These are phyloP conservation scores for Aspergillus avenaceus DNA, from an alignment of 495 filamentous ascomycete genomes.

Conservation along the genomic window DNA sequence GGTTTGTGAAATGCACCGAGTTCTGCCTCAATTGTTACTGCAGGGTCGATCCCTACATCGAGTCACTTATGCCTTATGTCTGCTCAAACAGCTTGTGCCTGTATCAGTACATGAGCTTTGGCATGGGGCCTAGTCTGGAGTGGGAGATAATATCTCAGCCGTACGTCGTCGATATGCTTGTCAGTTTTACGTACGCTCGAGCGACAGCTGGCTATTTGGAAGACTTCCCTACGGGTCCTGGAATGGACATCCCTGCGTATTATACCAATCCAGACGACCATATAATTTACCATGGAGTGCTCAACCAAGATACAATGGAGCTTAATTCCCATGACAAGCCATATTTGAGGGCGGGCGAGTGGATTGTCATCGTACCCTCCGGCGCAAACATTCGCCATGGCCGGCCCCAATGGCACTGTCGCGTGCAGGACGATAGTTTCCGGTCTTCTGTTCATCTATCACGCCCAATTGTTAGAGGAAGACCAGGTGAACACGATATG, in stretches of 20 bases:
- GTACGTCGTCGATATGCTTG: constrained; percentile 78
- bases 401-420: constrained; percentile 25
- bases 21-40: constrained; percentile 87
- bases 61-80: constrained; percentile 89
- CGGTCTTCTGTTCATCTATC: constrained; percentile 14
- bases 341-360: constrained; percentile 49
- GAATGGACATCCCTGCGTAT: constrained; percentile 56
- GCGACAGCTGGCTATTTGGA: constrained; percentile 41
- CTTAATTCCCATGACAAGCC: constrained; percentile 29
- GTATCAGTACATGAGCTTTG: constrained; percentile 88
- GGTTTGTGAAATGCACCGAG: constrained; percentile 78
- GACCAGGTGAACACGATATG: not conserved
- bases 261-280: not conserved
- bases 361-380: constrained; percentile 46
- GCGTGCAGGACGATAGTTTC: constrained; percentile 10
- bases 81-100: constrained; percentile 78
- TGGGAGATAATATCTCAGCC: constrained; percentile 79
- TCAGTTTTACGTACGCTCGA: constrained; percentile 75
- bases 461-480: constrained; percentile 6
- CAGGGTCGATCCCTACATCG: constrained; percentile 64
- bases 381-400: constrained; percentile 18
- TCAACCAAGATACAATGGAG: constrained; percentile 34
- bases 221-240: constrained; percentile 66
- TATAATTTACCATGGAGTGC: constrained; percentile 2
- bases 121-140: constrained; percentile 81